phyloP scores from a whole-genome alignment of 495 filamentous ascomycete species.

The Annulohypoxylon nitens region DNA sequence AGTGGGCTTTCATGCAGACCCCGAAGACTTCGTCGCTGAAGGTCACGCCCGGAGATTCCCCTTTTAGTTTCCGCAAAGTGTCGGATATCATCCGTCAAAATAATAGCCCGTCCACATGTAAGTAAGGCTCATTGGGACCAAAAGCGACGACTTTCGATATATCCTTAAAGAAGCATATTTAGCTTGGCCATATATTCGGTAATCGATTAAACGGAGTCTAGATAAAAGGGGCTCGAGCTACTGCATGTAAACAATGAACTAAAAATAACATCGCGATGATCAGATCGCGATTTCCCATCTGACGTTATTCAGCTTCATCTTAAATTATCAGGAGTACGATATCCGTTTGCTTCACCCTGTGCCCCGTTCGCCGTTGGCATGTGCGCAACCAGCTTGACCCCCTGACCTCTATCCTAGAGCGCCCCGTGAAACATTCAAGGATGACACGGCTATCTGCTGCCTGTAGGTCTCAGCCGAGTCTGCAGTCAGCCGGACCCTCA shows the following conservation, averaged over 20 bases:
- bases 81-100: neutral
- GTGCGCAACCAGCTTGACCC: neutral
- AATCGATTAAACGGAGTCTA: neutral
- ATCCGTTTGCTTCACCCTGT: slow-evolving; percentile 3
- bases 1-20: neutral
- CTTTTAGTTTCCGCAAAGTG: slow-evolving; percentile 1
- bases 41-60: neutral
- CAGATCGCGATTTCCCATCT: slow-evolving; percentile 19
- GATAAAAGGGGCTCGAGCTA: slow-evolving; percentile 2
- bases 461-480: slow-evolving; percentile 12
- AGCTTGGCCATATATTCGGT: neutral
- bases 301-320: slow-evolving; percentile 20
- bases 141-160: neutral
- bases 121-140: neutral
- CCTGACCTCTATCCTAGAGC: neutral
- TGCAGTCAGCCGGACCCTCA: slow-evolving; percentile 1
- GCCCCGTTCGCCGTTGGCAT: slow-evolving; percentile 1
- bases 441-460: slow-evolving; percentile 1
- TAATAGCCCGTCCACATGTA: neutral
- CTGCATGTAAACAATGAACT: slow-evolving; percentile 17
- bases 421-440: neutral
- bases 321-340: slow-evolving; percentile 28
- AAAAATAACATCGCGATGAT: slow-evolving; percentile 28
- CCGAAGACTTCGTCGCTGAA: neutral
- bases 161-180: neutral